These are phyloP conservation scores for Trypethelium eluteriae DNA, from an alignment of 495 filamentous ascomycete species.

Conservation along the genomic window DNA sequence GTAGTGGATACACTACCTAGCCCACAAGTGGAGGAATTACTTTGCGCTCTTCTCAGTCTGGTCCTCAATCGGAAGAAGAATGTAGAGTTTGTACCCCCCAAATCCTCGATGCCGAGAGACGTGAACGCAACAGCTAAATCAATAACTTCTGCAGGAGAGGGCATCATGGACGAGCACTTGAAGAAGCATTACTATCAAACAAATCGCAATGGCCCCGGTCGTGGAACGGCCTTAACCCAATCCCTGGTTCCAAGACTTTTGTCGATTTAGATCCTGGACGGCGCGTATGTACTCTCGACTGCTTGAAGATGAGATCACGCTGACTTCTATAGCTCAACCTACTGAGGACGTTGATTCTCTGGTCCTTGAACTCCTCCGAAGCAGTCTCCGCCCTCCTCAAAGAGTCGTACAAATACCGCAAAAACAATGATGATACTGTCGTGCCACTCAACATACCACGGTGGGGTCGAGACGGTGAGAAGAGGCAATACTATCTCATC, in stretches of 20 bases:
- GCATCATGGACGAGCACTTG: slow-evolving; percentile 84
- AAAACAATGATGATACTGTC: slow-evolving; percentile 87
- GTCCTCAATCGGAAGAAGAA: slow-evolving; percentile 95
- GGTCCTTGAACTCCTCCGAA: slow-evolving; percentile 87
- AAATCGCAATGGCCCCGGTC: slow-evolving; percentile 79
- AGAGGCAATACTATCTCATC: slow-evolving; percentile 85
- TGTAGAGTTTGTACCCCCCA: slow-evolving; percentile 71
- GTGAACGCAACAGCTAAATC: not conserved
- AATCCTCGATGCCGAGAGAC: not conserved
- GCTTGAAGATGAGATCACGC: slow-evolving; percentile 1
- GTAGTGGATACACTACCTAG: slow-evolving; percentile 69
- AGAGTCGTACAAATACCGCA: slow-evolving; percentile 79
- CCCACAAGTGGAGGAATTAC: slow-evolving; percentile 73
- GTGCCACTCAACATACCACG: slow-evolving; percentile 88
- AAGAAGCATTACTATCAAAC: slow-evolving; percentile 84
- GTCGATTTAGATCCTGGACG: slow-evolving; percentile 57
- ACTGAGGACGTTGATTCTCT: slow-evolving; percentile 73
- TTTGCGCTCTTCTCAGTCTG: slow-evolving; percentile 81
- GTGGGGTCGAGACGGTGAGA: slow-evolving; percentile 87
- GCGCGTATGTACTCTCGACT: not conserved
- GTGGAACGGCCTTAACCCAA: slow-evolving; percentile 81
- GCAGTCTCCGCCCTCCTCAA: slow-evolving; percentile 70
- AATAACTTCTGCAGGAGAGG: slow-evolving; percentile 48
- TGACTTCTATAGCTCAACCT: slow-evolving; percentile 57
- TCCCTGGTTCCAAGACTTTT: slow-evolving; percentile 71